A percentile compares a stretch with the other conserved stretches of the same genome.
Conservation (phyloP, 2,329 filamentous ascomycete genomes). For the Hypoxylon sp. region DNA sequence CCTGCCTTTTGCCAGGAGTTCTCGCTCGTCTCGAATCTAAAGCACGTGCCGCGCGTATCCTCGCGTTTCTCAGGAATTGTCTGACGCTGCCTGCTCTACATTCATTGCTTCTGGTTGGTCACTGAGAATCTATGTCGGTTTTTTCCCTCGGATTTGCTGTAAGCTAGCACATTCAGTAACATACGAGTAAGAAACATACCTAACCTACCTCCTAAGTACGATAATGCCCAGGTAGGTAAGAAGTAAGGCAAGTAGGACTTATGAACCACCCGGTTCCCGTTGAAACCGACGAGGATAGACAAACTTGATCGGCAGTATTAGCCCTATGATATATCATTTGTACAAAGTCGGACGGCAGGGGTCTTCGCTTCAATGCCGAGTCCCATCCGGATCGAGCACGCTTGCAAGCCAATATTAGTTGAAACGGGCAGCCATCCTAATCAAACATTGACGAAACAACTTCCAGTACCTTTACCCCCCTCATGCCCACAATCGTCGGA, state of each 20-base stretch:
- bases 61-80: constrained; percentile 25
- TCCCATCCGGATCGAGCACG: constrained; percentile 20
- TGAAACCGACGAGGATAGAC: constrained; percentile 22
- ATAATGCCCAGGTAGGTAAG: too few species aligned
- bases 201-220: too few species aligned
- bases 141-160: constrained; percentile 28
- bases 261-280: constrained; percentile 17
- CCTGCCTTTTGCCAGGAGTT: constrained; percentile 3
- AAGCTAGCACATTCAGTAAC: constrained; percentile 10
- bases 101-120: background rate
- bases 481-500: constrained; percentile 6
- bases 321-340: constrained; percentile 13
- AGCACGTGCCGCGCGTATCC: constrained; percentile 23
- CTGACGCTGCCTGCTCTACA: constrained; percentile 18
- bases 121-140: constrained; percentile 14
- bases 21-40: constrained; percentile 15
- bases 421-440: constrained; percentile 35
- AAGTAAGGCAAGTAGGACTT: constrained; percentile 8
- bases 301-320: constrained; percentile 15
- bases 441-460: constrained; percentile 38
- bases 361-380: constrained; percentile 26
- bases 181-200: constrained; percentile 6
- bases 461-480: constrained; percentile 6
- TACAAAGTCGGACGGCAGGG: constrained; percentile 28
- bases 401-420: constrained; percentile 23